Evolutionary conservation across 768 basidiomycete genomes (phyloP), one percentile per base, ranked within the genome.

Genomic region (Tulasnella sp.): DNA sequence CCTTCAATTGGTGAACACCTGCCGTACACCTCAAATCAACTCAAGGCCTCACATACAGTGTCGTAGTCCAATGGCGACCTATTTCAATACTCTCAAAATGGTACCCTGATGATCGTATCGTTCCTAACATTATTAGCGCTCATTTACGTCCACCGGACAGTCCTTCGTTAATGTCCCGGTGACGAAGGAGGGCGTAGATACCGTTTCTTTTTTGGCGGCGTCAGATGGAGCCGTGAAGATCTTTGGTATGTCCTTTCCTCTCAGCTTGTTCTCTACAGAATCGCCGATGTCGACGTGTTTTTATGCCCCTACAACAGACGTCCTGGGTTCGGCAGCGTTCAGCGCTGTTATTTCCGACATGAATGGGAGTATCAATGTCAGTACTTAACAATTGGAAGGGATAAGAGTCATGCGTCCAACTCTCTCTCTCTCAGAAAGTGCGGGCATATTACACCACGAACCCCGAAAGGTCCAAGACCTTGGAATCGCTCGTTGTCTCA

Each of bases 161-260:
- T 94, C 90, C n/a, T 99, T 92, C 70, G 83, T 83, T 65, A 86
- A 93, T 71, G 95, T 98, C 42, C 80, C 85, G 27, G 78, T 90
- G 65, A 88, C 85, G 58, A 84, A 90, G 65, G 79, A 78, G 66
- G 95, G 95, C 63, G 81, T 98, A 69, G 85, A 98, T 70, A 97
- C 96, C 13, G 70, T 81, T 47, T 75, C 78, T 50, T 99, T 98
- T 75, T 78, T 94, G 66, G 84, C 95, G 66, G 96, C 95, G 7
- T 77, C 88, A 1, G 78, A 87, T 58, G 95, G 92, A 38, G 79
- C 98, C 48, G 85, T 93, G 61, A 84, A 85, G 60, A 74, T 98
- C 66, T 96, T 99, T 70, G 91, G 95, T 96, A 65, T 60, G 80
- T 64, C 19, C 38, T 70, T 27, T 54, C 11, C 13, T 9, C 26